phyloP scores from a whole-genome alignment of 2,329 filamentous ascomycete species.

The Metarhizium brunneum region DNA sequence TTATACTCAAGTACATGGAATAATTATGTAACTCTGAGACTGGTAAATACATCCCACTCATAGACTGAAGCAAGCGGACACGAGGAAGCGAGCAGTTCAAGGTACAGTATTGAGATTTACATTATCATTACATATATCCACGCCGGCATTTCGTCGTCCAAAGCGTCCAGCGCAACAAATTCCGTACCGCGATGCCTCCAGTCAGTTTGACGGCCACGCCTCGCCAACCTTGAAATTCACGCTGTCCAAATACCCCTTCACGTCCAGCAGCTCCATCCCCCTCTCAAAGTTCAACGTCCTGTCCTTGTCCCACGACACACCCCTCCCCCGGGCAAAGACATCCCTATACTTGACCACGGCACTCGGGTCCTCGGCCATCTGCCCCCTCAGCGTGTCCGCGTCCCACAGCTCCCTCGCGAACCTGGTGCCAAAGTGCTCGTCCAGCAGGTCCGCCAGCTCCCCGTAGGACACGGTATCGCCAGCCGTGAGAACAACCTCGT shows the following conservation, averaged over 20 bases:
- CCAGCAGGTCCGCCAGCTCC: slow-evolving; percentile 42
- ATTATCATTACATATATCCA: too few species aligned
- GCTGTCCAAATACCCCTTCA: slow-evolving; percentile 23
- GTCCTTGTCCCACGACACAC: slow-evolving; percentile 48
- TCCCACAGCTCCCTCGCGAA: slow-evolving; percentile 43
- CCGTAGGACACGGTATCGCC: slow-evolving; percentile 55
- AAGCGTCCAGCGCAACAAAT: too few species aligned
- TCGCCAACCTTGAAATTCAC: slow-evolving; percentile 7
- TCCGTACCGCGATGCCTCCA: too few species aligned
- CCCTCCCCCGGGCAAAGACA: slow-evolving; percentile 49
- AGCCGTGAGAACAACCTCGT: slow-evolving; percentile 45
- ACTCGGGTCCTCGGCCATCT: slow-evolving; percentile 38
- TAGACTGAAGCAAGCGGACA: too few species aligned
- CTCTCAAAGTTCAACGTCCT: slow-evolving; percentile 43
- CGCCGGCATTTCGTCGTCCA: too few species aligned
- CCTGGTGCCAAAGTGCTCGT: slow-evolving; percentile 24
- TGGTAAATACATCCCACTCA: too few species aligned
- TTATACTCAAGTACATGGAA: too few species aligned
- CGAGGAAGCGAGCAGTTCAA: too few species aligned
- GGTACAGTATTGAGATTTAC: too few species aligned
- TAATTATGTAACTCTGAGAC: too few species aligned
- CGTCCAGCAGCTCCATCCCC: slow-evolving; percentile 2
- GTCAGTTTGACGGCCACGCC: too few species aligned
- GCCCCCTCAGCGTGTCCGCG: slow-evolving; percentile 30
- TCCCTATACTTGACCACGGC: slow-evolving; percentile 49